Evolutionary conservation across 768 basidiomycete species (phyloP), one percentile per base, ranked within the genome.

Genomic region (Russula earlei): DNA sequence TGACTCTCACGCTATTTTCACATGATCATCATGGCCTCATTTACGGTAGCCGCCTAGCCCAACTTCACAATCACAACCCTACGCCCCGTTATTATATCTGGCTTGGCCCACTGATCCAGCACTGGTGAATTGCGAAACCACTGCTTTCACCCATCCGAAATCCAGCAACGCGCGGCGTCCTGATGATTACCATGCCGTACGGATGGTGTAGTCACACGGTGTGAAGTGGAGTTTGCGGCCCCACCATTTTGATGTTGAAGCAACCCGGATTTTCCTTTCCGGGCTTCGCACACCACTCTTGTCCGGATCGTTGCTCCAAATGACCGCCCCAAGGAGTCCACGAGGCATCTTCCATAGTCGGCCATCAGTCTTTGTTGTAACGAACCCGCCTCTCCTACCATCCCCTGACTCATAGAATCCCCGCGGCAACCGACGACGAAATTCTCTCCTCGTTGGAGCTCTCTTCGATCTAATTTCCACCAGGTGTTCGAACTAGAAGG

Each of bases 401-500:
- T 15, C 44, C 37, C 49, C 24, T 25, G 19, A 31, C 6, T 36
- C 29, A n/a, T 4, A 14, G n/a, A 14, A 29, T 7, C 19, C 7
- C 42, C 33, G 14, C 36, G 40, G 14, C 37, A 22, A 15, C 33
- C 20, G n/a, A 31, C n/a, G 43, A 63, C 62, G 59, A 61, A 65
- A 46, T 56, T 64, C 24, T 54, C 54, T 58, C 17, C 54, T 63
- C 54, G 27, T 52, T 17, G 58, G 59, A 22, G 44, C 46, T 8
- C 29, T 20, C 33, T 1, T 33, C 33, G 15, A 25, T n/a, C n/a
- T n/a, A 10, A 31, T 10, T 31, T 31, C 29, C 5, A 31, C 22
- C 24, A 54, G 34, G 33, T 15, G 22, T 38, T 52, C 33, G 48
- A 36, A 31, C 33, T 56, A n/a, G 62, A 64, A 22, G 57, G 54